Conservation (phyloP, 2,329 filamentous ascomycete genomes). For the Alternaria alternata region DNA sequence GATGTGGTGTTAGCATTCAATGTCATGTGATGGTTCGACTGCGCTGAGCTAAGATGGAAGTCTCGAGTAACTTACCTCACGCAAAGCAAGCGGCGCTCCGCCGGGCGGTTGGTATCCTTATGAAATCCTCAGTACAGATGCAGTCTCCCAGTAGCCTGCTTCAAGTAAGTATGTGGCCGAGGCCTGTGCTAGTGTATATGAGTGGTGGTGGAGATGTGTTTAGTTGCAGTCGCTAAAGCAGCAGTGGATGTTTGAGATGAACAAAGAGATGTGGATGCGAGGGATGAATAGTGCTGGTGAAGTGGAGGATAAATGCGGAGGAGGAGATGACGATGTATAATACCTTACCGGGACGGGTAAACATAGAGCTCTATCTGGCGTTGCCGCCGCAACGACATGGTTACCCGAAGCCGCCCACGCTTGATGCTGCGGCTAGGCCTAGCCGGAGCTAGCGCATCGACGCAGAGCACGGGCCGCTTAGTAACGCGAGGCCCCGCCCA, state of each 20-base stretch:
- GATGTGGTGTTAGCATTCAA: conserved; percentile 32
- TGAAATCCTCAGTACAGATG: conserved; percentile 54
- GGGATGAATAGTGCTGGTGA: conserved; percentile 26
- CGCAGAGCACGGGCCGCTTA: conserved; percentile 11
- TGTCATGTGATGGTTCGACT: conserved; percentile 1
- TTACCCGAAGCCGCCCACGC: conserved; percentile 4
- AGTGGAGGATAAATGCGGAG: conserved; percentile 32
- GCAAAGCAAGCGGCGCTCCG: conserved; percentile 81
- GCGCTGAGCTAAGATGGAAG: not conserved
- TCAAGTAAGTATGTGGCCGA: conserved; percentile 49
- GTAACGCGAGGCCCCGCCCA: conserved; percentile 28
- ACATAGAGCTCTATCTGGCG: conserved; percentile 25
- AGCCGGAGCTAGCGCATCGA: not conserved
- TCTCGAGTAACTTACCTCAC: conserved; percentile 68
- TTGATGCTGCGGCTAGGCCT: not conserved
- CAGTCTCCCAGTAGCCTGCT: conserved; percentile 50
- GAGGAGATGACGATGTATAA: conserved; percentile 39
- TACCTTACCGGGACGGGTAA: conserved; percentile 32
- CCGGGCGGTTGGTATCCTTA: conserved; percentile 69
- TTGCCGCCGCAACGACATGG: conserved; percentile 5
- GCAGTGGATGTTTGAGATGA: conserved; percentile 27
- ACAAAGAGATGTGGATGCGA: conserved; percentile 33
- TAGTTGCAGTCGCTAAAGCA: conserved; percentile 18
- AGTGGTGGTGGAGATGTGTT: conserved; percentile 13
- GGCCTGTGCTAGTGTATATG: conserved; percentile 36